phyloP scores from a whole-genome alignment of 495 filamentous ascomycete species.

The Pyrenula massariospora region DNA sequence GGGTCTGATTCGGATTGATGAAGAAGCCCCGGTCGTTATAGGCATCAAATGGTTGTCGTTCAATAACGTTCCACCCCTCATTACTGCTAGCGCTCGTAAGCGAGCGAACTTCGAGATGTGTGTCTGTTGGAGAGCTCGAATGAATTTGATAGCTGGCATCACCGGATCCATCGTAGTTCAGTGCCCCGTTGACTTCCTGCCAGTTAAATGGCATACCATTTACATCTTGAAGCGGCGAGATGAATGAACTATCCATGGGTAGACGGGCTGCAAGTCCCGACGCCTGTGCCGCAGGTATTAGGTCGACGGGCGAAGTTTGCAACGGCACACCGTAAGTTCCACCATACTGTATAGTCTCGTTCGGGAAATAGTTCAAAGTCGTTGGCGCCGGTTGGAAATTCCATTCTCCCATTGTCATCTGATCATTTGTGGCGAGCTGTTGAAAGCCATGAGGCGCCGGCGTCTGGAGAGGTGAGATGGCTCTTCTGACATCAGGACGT shows the following conservation, averaged over 20 bases:
- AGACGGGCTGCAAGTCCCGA: constrained; percentile 46
- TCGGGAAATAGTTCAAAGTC: neutral
- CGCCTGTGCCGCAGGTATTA: constrained; percentile 56
- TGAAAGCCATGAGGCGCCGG: neutral
- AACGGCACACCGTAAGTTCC: constrained; percentile 36
- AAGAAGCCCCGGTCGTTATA: constrained; percentile 47
- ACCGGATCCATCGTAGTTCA: constrained; percentile 36
- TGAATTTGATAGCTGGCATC: constrained; percentile 34
- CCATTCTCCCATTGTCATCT: neutral
- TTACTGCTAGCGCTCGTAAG: constrained; percentile 66
- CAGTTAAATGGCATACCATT: constrained; percentile 62
- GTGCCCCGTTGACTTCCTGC: constrained; percentile 57
- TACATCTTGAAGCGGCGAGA: constrained; percentile 51
- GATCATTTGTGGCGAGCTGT: neutral
- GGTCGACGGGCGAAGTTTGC: constrained; percentile 53
- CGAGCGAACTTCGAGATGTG: constrained; percentile 73
- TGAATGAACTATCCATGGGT: constrained; percentile 53
- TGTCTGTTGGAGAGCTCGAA: constrained; percentile 72
- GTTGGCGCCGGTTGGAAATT: neutral
- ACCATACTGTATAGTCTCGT: constrained; percentile 7
- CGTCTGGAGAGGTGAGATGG: neutral
- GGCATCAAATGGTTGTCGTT: constrained; percentile 44
- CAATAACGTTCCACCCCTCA: constrained; percentile 70
- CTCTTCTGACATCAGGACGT: neutral
- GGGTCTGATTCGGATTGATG: constrained; percentile 75